phyloP scores from a whole-genome alignment of 2,329 filamentous ascomycete species.

The Claviceps sorghi region DNA sequence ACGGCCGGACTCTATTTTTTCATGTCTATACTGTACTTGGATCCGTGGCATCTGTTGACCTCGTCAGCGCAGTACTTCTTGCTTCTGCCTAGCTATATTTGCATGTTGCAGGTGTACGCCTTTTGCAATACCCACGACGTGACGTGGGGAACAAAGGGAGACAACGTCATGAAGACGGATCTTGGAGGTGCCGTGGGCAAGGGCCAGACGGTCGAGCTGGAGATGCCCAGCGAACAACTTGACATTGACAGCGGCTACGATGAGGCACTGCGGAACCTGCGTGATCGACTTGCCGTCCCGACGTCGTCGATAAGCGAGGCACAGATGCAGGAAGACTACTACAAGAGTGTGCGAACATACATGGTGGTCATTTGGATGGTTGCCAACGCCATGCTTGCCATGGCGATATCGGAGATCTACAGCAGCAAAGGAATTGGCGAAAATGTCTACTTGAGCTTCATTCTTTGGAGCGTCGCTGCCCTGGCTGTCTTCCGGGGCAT shows the following conservation, averaged over 20 bases:
- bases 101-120: constrained; percentile 92
- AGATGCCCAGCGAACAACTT: constrained; percentile 95
- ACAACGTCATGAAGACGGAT: constrained; percentile 89
- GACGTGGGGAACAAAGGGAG: constrained; percentile 96
- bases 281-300: constrained; percentile 78
- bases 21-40: constrained; percentile 91
- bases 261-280: constrained; percentile 87
- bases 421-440: constrained; percentile 52
- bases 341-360: constrained; percentile 92
- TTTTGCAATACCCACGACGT: constrained; percentile 99
- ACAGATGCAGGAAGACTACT: constrained; percentile 96
- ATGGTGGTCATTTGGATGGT: constrained; percentile 95
- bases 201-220: constrained; percentile 74
- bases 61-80: constrained; percentile 83
- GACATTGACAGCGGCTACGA: constrained; percentile 98
- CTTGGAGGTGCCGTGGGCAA: constrained; percentile 72
- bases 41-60: constrained; percentile 99
- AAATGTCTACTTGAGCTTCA: constrained; percentile 85
- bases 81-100: constrained; percentile 85
- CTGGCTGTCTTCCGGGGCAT: constrained; percentile 80
- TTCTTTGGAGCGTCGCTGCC: constrained; percentile 79
- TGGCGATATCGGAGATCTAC: constrained; percentile 84
- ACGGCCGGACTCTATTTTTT: constrained; percentile 90
- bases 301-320: constrained; percentile 46
- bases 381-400: constrained; percentile 79